Percentiles rank a stretch among this genome's conserved stretches.
phyloP scores from a whole-genome alignment of 345 rosid species.

The Melastoma malabathricum region DNA sequence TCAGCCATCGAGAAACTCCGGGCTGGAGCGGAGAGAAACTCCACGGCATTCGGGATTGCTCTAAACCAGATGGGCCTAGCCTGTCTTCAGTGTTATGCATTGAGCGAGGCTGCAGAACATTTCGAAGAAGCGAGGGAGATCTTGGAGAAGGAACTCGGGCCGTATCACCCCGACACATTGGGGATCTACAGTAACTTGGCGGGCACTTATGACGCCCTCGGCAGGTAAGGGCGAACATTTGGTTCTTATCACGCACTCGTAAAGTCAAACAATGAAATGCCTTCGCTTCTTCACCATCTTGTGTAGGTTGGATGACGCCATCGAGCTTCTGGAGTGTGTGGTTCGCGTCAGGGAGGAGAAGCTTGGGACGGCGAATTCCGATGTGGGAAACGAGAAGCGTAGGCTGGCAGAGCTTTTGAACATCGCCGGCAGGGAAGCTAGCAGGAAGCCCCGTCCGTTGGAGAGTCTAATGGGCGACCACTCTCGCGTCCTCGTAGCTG shows the following conservation, averaged over 20 bases:
- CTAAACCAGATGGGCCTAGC: conserved; percentile 87
- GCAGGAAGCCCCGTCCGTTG: conserved; percentile 13
- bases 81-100: conserved; percentile 50
- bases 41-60: conserved; percentile 65
- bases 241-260: not conserved
- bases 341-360: conserved; percentile 25
- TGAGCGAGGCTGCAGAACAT: conserved; percentile 72
- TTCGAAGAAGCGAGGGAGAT: conserved; percentile 77
- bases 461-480: conserved; percentile 10
- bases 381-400: conserved; percentile 23
- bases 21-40: conserved; percentile 64
- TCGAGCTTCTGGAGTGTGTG: conserved; percentile 24
- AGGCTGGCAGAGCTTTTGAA: conserved; percentile 30
- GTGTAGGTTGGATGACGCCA: conserved; percentile 28
- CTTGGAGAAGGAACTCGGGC: conserved; percentile 76
- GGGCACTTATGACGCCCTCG: conserved; percentile 94
- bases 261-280: not conserved
- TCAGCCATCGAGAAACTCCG: conserved; percentile 61
- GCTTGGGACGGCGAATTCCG: conserved; percentile 29
- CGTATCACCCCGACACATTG: conserved; percentile 73
- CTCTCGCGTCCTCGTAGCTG: conserved; percentile 5
- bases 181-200: conserved; percentile 89
- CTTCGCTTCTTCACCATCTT: conserved; percentile 1
- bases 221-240: conserved; percentile 40
- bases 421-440: conserved; percentile 22